These are phyloP conservation scores for Fusarium albosuccineum DNA, from an alignment of 2,329 filamentous ascomycete species.

Conservation along the genomic window DNA sequence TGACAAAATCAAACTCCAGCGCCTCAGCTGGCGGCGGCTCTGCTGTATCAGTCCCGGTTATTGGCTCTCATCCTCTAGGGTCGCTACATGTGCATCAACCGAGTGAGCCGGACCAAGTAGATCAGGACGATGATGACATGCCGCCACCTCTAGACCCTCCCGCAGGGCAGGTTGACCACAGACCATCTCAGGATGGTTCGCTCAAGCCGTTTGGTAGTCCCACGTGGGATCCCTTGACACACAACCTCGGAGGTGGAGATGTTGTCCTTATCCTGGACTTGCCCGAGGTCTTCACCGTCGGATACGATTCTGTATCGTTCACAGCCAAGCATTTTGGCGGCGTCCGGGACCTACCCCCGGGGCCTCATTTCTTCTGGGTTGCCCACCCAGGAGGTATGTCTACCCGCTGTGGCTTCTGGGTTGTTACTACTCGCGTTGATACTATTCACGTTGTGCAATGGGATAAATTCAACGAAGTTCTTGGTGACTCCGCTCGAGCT, in stretches of 20 bases:
- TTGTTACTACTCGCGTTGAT: slow-evolving; percentile 55
- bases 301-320: slow-evolving; percentile 66
- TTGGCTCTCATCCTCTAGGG: slow-evolving; percentile 58
- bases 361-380: slow-evolving; percentile 72
- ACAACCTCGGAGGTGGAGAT: slow-evolving; percentile 59
- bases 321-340: slow-evolving; percentile 64
- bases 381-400: slow-evolving; percentile 62
- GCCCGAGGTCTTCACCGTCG: slow-evolving; percentile 64
- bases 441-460: slow-evolving; percentile 64
- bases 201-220: slow-evolving; percentile 19
- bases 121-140: slow-evolving; percentile 41
- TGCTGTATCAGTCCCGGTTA: slow-evolving; percentile 53
- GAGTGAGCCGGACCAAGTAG: slow-evolving; percentile 28
- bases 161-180: neutral
- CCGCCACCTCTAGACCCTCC: slow-evolving; percentile 50
- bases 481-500: slow-evolving; percentile 61
- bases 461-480: slow-evolving; percentile 68
- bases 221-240: slow-evolving; percentile 34
- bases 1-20: slow-evolving; percentile 55
- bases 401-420: slow-evolving; percentile 69
- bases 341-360: slow-evolving; percentile 66
- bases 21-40: slow-evolving; percentile 44
- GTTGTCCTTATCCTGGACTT: slow-evolving; percentile 66
- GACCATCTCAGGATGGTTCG: slow-evolving; percentile 5
- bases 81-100: slow-evolving; percentile 56